Percentiles rank a stretch among this genome's conserved stretches.
Evolutionary conservation across 176 grass and related monocot genomes (phyloP).

Genomic region (Leersia perrieri): DNA sequence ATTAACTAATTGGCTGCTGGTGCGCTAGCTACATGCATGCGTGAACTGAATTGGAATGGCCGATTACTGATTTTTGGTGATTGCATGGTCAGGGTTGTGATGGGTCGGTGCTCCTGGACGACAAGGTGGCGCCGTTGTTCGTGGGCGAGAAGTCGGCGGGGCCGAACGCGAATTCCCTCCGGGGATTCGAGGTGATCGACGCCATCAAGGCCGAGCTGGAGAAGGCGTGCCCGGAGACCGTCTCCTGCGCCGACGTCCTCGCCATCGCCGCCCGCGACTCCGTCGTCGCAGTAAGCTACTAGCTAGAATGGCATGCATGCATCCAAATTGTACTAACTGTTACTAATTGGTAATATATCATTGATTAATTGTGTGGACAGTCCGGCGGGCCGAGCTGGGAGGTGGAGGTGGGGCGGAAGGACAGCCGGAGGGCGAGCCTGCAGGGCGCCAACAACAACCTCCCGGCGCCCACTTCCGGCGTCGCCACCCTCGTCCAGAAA

Average conservation of each 20-base stretch:
- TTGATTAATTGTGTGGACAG: too few relatives aligned
- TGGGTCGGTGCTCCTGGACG: constrained; percentile 81
- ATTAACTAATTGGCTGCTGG: too few relatives aligned
- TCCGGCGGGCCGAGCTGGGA: constrained; percentile 78
- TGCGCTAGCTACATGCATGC: too few relatives aligned
- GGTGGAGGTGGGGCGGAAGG: constrained; percentile 75
- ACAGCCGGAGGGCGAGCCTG: constrained; percentile 53
- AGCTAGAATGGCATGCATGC: background rate
- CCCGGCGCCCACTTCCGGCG: constrained; percentile 74
- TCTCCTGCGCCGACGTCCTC: constrained; percentile 84
- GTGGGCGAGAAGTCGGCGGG: constrained; percentile 73
- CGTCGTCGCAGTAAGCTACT: constrained; percentile 44
- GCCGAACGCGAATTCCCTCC: constrained; percentile 73
- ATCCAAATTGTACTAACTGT: background rate
- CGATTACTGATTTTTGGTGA: too few relatives aligned
- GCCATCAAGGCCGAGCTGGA: constrained; percentile 78
- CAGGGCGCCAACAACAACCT: constrained; percentile 65
- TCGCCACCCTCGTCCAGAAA: constrained; percentile 70
- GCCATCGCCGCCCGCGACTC: constrained; percentile 89
- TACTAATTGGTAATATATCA: too few relatives aligned
- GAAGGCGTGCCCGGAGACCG: constrained; percentile 55
- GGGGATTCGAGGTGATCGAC: constrained; percentile 82
- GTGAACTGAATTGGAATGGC: too few relatives aligned
- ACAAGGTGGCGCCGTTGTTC: constrained; percentile 50
- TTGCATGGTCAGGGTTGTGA: constrained; percentile 86